Base-by-base conservation (phyloP, 768 basidiomycete species). In the Boletus rubroflammeus region DNA sequence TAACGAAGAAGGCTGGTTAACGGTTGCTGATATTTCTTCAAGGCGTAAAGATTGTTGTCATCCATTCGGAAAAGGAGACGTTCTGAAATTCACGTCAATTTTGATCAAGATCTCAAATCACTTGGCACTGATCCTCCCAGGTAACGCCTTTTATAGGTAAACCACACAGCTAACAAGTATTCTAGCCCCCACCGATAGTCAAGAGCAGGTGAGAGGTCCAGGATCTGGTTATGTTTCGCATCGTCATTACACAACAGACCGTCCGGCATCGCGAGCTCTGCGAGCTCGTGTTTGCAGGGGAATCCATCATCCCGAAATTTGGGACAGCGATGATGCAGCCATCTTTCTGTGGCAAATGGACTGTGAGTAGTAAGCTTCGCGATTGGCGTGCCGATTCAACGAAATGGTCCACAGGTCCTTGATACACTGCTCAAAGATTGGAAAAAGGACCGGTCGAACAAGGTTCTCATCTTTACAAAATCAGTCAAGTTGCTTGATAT, bases 391-490 rank as follows among this genome's bases (percentile, higher is more conserved):
- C 5, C 11, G 23, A n/a, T 14, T 15, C n/a, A 40, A 48, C 35
- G 13, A 14, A 21, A 17, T 45, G 26, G 3, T n/a, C n/a, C 6
- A 1, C 58, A 93, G 89, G 81, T 90, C 0, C 74, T 94, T 8
- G 77, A 85, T 54, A 73, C 76, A 7, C 73, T 89, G 3, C 73
- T 98, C 21, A 79, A 78, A 44, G 79, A 85, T 42, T 85, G 86
- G 81, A 79, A 80, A 62, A 81, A 80, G 60, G 83, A 85, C 44
- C 67, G 70, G 17, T 76, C 79, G 0, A 94, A 90, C 72, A 98
- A 97, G 72, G 92, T 97, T 38, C 76, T 98, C 40, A 85, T 98
- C 54, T 98, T 98, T 72, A 94, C 93, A 3, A 93, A 93, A 67
- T 89, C 91, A 1, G 90, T 95, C 51, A 93, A 94, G 67, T 73